Evolutionary conservation across 2,329 filamentous ascomycete species (phyloP).

Genomic region (Paecilomyces sp.): DNA sequence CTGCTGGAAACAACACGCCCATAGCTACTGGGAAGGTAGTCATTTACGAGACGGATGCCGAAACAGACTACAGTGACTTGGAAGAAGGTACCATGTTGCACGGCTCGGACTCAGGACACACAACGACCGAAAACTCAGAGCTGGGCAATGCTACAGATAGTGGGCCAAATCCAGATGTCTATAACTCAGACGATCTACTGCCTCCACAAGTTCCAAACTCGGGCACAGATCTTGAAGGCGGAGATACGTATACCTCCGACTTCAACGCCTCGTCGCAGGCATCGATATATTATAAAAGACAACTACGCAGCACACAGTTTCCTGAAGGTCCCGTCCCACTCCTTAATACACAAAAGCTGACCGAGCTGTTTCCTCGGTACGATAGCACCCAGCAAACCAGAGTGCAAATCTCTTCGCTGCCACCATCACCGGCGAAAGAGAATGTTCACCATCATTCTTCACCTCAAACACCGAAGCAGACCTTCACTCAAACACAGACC

Average conservation of each 20-base stretch:
- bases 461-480: conserved; percentile 1
- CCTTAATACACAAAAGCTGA: conserved; percentile 28
- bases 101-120: conserved; percentile 6
- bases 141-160: not conserved
- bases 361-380: conserved; percentile 30
- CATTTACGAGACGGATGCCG: conserved; percentile 37
- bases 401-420: conserved; percentile 4
- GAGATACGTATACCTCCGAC: conserved; percentile 17
- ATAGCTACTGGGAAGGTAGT: conserved; percentile 21
- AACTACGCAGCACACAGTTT: conserved; percentile 28
- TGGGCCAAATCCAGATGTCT: conserved; percentile 7
- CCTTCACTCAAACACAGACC: conserved; percentile 6
- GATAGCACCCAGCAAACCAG: conserved; percentile 10
- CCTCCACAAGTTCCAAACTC: conserved; percentile 17
- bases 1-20: not conserved
- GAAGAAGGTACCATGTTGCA: conserved; percentile 13
- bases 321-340: conserved; percentile 28
- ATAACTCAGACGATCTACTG: conserved; percentile 26
- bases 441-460: conserved; percentile 2
- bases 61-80: conserved; percentile 26
- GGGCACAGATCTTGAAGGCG: conserved; percentile 14
- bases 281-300: conserved; percentile 30
- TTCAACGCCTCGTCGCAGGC: conserved; percentile 25
- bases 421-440: conserved; percentile 4
- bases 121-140: not conserved